Evolutionary conservation across 495 filamentous ascomycete genomes (phyloP).

Genomic region (Talaromyces borbonicus): DNA sequence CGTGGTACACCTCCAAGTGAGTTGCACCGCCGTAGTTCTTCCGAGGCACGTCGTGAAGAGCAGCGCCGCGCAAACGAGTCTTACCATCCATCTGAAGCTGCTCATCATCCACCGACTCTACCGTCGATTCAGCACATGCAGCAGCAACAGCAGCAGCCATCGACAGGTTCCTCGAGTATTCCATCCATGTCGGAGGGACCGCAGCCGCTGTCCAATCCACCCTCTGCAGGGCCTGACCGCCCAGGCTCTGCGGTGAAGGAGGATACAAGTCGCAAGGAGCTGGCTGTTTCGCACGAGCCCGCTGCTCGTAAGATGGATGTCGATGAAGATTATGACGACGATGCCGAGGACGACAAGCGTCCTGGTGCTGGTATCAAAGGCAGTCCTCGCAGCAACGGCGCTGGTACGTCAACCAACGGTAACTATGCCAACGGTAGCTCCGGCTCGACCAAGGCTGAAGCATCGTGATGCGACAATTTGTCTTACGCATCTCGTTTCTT

Average conservation of each 20-base stretch:
- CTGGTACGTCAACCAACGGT: constrained; percentile 21
- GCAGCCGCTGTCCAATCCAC: constrained; percentile 50
- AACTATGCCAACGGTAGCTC: constrained; percentile 14
- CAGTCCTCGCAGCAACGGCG: constrained; percentile 31
- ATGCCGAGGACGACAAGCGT: constrained; percentile 73
- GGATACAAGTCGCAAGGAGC: constrained; percentile 42
- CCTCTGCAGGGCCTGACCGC: constrained; percentile 41
- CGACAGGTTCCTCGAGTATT: constrained; percentile 33
- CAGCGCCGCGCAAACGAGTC: constrained; percentile 60
- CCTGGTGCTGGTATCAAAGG: constrained; percentile 25
- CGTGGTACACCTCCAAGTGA: constrained; percentile 65
- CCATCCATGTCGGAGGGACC: constrained; percentile 47
- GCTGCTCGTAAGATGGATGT: constrained; percentile 93
- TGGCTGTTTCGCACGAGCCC: constrained; percentile 57
- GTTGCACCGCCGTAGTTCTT: constrained; percentile 66
- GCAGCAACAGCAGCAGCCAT: too few relatives aligned
- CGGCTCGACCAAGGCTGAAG: not conserved
- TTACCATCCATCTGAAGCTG: constrained; percentile 84
- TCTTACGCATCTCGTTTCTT: not conserved
- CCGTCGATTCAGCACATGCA: constrained; percentile 66
- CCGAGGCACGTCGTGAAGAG: constrained; percentile 61
- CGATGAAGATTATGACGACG: constrained; percentile 93
- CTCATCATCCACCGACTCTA: constrained; percentile 71
- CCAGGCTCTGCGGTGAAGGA: constrained; percentile 34
- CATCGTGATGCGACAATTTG: not conserved